Conservation (phyloP, 768 basidiomycete genomes). For the Phlegmacium glaucopus region DNA sequence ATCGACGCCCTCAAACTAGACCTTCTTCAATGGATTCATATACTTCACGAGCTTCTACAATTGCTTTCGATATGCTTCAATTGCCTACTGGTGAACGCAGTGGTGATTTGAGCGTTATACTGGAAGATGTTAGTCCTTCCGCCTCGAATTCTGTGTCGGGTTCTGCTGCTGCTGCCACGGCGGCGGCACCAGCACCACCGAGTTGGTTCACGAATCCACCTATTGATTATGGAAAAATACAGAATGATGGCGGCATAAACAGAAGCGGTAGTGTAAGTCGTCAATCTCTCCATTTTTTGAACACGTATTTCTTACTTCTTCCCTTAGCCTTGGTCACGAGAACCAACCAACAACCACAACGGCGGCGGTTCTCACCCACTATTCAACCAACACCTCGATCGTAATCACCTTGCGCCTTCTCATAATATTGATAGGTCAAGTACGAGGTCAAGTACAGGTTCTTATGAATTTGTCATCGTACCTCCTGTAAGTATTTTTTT, state of each 20-base stretch:
- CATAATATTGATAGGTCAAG: too few species aligned
- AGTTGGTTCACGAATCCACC: conserved; percentile 6
- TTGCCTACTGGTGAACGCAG: conserved; percentile 7
- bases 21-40: conserved; percentile 7
- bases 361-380: too few species aligned
- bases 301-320: too few species aligned
- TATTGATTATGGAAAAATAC: conserved; percentile 2
- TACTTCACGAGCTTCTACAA: conserved; percentile 11
- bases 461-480: background rate
- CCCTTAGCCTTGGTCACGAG: too few species aligned
- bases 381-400: too few species aligned
- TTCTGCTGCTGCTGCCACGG: too few species aligned
- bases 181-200: background rate
- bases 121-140: conserved; percentile 6
- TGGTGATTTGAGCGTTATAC: conserved; percentile 13
- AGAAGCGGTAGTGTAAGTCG: background rate
- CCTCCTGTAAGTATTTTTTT: background rate
- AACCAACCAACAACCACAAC: too few species aligned
- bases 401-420: too few species aligned
- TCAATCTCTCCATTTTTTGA: too few species aligned
- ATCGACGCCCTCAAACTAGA: background rate
- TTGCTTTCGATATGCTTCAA: conserved; percentile 15
- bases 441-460: too few species aligned
- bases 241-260: background rate
- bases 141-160: too few species aligned